Evolutionary conservation across 192 early-diverging fungal species (phyloP), one percentile per base, ranked within the genome.

Genomic region (Funneliformis geosporum): DNA sequence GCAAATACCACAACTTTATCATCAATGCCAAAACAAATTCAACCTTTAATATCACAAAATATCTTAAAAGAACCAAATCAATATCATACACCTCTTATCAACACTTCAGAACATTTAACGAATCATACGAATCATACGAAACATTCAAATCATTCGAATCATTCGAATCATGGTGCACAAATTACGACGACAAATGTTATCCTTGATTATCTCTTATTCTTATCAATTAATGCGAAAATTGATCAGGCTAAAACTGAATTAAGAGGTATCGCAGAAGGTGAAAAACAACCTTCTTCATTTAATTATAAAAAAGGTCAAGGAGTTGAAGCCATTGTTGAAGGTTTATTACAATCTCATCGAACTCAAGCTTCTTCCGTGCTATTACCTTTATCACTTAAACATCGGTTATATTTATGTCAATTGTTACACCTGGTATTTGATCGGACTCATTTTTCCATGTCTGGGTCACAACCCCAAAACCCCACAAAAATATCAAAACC

Each of bases 291-390:
- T 9, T 33, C 28, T 11, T 12, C 65, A 5, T 68, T 21, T 68
- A 8, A 68, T 42, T 16, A 5, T 18, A 40, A 68, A 18, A 39
- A 42, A 68, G 66, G 66, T 42, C 66, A 68, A 23, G 66, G 38
- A n/a, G 40, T 68, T 39, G 38, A 40, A 40, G 16, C 66, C 8
- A 68, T 68, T 6, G 66, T 68, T n/a, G 66, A 68, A 68, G 66
- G 66, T 68, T 68, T 68, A 40, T 40, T 68, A 16, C 66, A 68
- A 68, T 68, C 66, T 7, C 38, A 68, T 68, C 66, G 66, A 40
- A 68, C 39, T 68, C 66, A 43, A 39, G 66, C 12, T 9, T 40
- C 66, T 18, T 68, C 66, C 11, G 9, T 68, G 18, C 18, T 6
- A 40, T 40, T 68, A 40, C 66, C 66, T 68, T 68, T 68, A 68